phyloP scores from a whole-genome alignment of 2,329 filamentous ascomycete genomes.

The Aspergillus japonicus region DNA sequence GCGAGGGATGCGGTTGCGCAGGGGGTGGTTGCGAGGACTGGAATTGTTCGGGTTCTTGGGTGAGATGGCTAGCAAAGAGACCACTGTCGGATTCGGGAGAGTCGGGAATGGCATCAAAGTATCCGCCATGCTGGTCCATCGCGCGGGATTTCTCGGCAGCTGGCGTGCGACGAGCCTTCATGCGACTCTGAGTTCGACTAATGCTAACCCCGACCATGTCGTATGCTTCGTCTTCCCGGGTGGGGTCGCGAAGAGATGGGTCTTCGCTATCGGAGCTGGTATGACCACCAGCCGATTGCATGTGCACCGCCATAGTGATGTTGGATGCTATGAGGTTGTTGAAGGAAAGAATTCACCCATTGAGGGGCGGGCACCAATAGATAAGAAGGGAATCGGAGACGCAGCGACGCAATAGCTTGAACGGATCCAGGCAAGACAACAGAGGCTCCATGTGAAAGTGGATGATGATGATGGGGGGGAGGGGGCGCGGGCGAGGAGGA shows the following conservation, averaged over 20 bases:
- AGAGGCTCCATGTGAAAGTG: neutral
- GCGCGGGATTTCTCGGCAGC: constrained; percentile 59
- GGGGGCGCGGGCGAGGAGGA: neutral
- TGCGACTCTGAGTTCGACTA: constrained; percentile 54
- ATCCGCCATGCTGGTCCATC: constrained; percentile 50
- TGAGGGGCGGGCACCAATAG: neutral
- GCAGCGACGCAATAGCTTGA: neutral
- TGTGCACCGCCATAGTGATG: constrained; percentile 3
- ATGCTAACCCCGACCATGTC: constrained; percentile 60
- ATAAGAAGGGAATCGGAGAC: neutral
- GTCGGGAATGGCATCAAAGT: constrained; percentile 47
- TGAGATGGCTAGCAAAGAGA: constrained; percentile 31
- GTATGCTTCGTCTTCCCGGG: constrained; percentile 36
- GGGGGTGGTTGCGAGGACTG: neutral
- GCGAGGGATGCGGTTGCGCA: neutral
- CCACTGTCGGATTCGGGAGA: constrained; percentile 27
- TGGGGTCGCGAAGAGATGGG: constrained; percentile 19
- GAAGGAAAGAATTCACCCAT: constrained; percentile 5
- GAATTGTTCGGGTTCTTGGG: constrained; percentile 31
- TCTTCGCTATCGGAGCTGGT: constrained; percentile 38
- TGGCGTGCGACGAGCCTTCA: constrained; percentile 58
- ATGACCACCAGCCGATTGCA: constrained; percentile 3
- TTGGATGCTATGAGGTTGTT: neutral
- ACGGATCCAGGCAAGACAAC: neutral
- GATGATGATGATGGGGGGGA: neutral